Percentiles rank a stretch among this genome's conserved stretches.
phyloP scores from a whole-genome alignment of 2,329 filamentous ascomycete genomes.

The Sphaerostilbella broomeana region DNA sequence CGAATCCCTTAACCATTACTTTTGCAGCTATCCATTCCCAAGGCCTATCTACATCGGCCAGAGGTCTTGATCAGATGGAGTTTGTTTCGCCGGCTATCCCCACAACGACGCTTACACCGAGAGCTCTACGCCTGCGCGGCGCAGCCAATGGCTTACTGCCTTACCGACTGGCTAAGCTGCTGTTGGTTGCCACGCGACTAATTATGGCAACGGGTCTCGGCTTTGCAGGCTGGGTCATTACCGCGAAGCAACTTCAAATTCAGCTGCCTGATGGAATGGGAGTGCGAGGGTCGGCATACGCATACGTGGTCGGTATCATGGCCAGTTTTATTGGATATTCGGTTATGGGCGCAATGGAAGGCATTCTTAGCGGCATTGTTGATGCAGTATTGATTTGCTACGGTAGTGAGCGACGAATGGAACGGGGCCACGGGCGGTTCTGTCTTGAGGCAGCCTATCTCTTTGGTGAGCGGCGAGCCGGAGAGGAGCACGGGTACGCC shows the following conservation, averaged over 20 bases:
- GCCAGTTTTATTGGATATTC: constrained; percentile 94
- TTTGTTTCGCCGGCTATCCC: constrained; percentile 69
- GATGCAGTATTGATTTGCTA: constrained; percentile 91
- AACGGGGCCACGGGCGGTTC: constrained; percentile 64
- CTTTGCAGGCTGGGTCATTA: constrained; percentile 94
- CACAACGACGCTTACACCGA: constrained; percentile 63
- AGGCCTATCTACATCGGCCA: constrained; percentile 67
- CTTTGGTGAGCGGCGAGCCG: constrained; percentile 60
- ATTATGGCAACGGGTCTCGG: constrained; percentile 87
- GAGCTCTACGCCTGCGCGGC: constrained; percentile 39
- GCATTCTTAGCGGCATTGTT: constrained; percentile 77
- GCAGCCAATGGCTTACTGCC: constrained; percentile 59
- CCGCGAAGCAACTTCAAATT: constrained; percentile 69
- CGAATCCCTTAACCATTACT: constrained; percentile 85
- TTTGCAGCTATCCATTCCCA: constrained; percentile 92
- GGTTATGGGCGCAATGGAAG: constrained; percentile 83
- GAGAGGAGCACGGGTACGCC: constrained; percentile 23
- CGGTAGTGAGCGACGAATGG: constrained; percentile 75
- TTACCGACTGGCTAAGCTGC: constrained; percentile 83
- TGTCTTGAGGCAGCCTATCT: constrained; percentile 87
- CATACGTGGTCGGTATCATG: constrained; percentile 87
- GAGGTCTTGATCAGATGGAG: constrained; percentile 73
- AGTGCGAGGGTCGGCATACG: constrained; percentile 77
- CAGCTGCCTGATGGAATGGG: constrained; percentile 46
- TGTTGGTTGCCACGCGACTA: constrained; percentile 83